phyloP scores from a whole-genome alignment of 257 asterid genomes.

The Plantago ovata region DNA sequence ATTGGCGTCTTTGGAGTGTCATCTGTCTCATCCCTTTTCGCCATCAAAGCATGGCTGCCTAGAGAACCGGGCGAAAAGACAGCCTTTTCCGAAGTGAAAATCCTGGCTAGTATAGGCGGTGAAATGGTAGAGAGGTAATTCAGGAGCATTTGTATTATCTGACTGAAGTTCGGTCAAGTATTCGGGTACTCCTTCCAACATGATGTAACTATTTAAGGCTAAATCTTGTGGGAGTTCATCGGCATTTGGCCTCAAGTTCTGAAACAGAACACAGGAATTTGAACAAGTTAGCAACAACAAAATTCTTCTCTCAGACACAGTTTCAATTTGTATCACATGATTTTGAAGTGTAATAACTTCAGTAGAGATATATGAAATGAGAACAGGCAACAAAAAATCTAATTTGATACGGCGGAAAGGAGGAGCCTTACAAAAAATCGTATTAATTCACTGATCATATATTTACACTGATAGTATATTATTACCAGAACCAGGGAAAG shows the following conservation, averaged over 20 bases:
- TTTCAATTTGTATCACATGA: background rate
- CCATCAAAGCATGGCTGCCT: slow-evolving; percentile 85
- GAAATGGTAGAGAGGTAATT: slow-evolving; percentile 61
- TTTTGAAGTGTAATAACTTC: background rate
- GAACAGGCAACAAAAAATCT: too few relatives aligned
- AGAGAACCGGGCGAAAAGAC: slow-evolving; percentile 89
- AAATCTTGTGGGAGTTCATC: slow-evolving; percentile 76
- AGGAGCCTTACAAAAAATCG: too few relatives aligned
- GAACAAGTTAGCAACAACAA: background rate
- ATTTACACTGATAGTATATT: too few relatives aligned
- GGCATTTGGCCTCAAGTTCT: slow-evolving; percentile 86
- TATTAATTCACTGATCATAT: too few relatives aligned
- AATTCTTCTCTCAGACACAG: background rate
- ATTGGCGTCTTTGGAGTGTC: slow-evolving; percentile 45
- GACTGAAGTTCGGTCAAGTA: slow-evolving; percentile 78
- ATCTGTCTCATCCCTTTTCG: slow-evolving; percentile 52
- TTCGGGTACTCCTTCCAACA: slow-evolving; percentile 95
- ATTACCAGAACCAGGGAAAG: too few relatives aligned
- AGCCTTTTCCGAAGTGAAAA: slow-evolving; percentile 54
- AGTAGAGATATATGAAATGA: background rate
- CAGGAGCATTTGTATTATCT: slow-evolving; percentile 91
- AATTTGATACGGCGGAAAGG: too few relatives aligned
- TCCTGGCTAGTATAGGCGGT: slow-evolving; percentile 50
- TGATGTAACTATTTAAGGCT: slow-evolving; percentile 77
- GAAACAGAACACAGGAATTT: slow-evolving; percentile 27